phyloP scores from a whole-genome alignment of 352 stramenopile genomes.

The Pythium plurisporium region DNA sequence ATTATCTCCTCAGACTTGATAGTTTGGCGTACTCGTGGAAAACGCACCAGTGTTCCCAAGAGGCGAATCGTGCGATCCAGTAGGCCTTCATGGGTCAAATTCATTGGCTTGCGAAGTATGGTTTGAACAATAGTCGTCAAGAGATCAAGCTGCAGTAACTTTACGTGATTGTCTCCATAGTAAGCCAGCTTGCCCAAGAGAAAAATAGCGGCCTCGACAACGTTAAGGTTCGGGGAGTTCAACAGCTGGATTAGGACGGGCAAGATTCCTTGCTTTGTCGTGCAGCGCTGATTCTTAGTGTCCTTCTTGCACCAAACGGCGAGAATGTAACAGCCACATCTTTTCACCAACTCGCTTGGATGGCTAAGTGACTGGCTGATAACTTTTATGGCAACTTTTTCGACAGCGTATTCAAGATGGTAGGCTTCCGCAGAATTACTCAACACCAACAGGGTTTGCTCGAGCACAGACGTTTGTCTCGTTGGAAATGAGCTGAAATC shows the following conservation, averaged over 20 bases:
- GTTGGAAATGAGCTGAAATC: conserved; percentile 59
- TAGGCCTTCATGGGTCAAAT: conserved; percentile 41
- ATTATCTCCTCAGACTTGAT: conserved; percentile 73
- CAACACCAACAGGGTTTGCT: conserved; percentile 61
- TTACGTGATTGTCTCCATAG: conserved; percentile 58
- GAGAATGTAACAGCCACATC: conserved; percentile 65
- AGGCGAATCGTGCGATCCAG: conserved; percentile 59
- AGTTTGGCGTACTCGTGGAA: conserved; percentile 45
- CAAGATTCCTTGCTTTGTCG: conserved; percentile 39
- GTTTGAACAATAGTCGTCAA: conserved; percentile 48
- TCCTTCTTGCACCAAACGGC: conserved; percentile 62
- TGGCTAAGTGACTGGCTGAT: conserved; percentile 50
- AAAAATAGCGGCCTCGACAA: conserved; percentile 61
- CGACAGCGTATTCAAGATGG: conserved; percentile 31
- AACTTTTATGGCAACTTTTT: conserved; percentile 52
- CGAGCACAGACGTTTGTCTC: conserved; percentile 50
- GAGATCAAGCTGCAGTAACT: conserved; percentile 57
- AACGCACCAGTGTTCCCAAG: conserved; percentile 54
- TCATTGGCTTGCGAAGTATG: conserved; percentile 34
- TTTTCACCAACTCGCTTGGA: conserved; percentile 62
- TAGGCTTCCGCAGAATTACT: conserved; percentile 64
- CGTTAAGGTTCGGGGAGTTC: conserved; percentile 47
- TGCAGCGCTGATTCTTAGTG: conserved; percentile 35
- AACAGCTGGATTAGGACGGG: conserved; percentile 54
- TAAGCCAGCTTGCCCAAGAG: conserved; percentile 58